Conservation (phyloP, 352 stramenopile genomes). For the Saprolegnia diclina region DNA sequence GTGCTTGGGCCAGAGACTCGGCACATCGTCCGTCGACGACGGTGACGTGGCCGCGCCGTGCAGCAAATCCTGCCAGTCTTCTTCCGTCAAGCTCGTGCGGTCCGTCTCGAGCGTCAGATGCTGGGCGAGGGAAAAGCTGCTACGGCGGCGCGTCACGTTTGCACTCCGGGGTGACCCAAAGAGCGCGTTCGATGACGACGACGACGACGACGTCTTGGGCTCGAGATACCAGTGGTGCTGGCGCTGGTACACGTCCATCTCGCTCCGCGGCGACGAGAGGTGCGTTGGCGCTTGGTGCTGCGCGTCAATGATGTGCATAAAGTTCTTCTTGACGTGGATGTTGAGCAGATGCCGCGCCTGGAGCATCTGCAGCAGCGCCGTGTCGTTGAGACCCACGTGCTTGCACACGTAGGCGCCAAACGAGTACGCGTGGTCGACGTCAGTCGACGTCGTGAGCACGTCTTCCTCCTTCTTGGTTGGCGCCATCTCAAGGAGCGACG, state of each 20-base stretch:
- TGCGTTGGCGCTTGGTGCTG: conserved; percentile 8
- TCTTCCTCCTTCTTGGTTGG: conserved; percentile 23
- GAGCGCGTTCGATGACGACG: background rate
- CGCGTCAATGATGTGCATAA: conserved; percentile 18
- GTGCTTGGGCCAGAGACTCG: conserved; percentile 63
- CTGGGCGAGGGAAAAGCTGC: background rate
- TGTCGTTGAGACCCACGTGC: conserved; percentile 71
- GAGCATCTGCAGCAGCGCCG: conserved; percentile 78
- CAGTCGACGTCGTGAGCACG: conserved; percentile 46
- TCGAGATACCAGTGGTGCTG: background rate
- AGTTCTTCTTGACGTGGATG: conserved; percentile 40
- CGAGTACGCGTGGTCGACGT: conserved; percentile 81
- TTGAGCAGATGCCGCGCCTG: conserved; percentile 77
- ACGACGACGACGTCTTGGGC: too few relatives aligned
- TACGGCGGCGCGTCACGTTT: background rate
- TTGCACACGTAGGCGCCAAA: conserved; percentile 82
- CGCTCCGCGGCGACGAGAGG: background rate
- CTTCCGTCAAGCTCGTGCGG: background rate
- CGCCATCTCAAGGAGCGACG: background rate
- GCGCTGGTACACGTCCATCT: conserved; percentile 7
- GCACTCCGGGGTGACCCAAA: conserved; percentile 20
- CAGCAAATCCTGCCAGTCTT: conserved; percentile 17
- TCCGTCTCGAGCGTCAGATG: conserved; percentile 16
- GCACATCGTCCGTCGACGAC: conserved; percentile 16
- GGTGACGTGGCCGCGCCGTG: background rate